A percentile compares a stretch with the other conserved stretches of the same genome.
Evolutionary conservation across 176 grass and related monocot genomes (phyloP).

Genomic region (Bolboschoenus planiculmis): DNA sequence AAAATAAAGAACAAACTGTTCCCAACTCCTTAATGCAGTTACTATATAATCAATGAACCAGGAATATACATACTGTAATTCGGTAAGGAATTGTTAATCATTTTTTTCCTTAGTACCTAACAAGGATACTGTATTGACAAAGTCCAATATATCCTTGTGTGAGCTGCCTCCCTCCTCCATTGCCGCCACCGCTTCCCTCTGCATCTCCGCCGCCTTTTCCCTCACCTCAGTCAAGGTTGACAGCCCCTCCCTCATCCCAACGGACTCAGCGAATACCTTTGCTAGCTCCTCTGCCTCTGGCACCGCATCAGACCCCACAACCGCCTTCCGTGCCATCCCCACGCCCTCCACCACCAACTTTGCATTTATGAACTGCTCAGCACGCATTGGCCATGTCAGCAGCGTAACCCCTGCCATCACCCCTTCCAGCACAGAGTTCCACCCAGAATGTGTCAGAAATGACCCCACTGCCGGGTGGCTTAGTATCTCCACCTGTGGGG

Average conservation of each 20-base stretch:
- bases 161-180: constrained; percentile 36
- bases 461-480: constrained; percentile 8
- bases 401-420: constrained; percentile 9
- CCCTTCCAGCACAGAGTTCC: constrained; percentile 41
- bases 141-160: constrained; percentile 8
- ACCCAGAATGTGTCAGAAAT: constrained; percentile 54
- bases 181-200: neutral
- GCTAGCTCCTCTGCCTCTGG: constrained; percentile 27
- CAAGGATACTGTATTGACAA: neutral
- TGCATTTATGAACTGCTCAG: constrained; percentile 30
- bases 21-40: neutral
- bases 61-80: neutral
- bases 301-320: constrained; percentile 15
- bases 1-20: neutral
- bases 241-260: neutral
- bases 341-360: constrained; percentile 20
- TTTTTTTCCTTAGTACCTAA: neutral
- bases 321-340: constrained; percentile 16
- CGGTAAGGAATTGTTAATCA: neutral
- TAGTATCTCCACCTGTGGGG: constrained; percentile 36
- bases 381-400: constrained; percentile 32
- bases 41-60: neutral
- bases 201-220: neutral
- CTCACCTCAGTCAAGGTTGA: neutral
- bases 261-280: constrained; percentile 19